Conservation (phyloP, 306 rosid genomes). For the Cajanus cajan region DNA sequence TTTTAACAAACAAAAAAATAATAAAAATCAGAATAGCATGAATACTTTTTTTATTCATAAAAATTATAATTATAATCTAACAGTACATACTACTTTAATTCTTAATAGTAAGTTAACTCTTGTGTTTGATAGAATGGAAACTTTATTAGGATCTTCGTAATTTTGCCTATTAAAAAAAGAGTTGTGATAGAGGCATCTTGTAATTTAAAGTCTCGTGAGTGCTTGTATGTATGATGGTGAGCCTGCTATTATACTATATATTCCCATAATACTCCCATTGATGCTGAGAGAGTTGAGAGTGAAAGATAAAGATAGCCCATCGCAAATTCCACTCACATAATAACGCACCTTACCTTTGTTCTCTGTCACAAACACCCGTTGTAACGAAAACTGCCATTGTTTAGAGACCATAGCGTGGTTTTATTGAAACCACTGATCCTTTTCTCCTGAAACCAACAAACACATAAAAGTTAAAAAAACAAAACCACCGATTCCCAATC, state of each 20-base stretch:
- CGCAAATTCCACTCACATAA: conserved; percentile 21
- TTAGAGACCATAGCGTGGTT: conserved; percentile 14
- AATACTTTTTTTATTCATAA: no score
- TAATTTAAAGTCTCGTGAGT: conserved; percentile 9
- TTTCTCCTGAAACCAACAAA: conserved; percentile 36
- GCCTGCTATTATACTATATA: neutral
- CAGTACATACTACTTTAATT: no score
- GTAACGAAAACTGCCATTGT: conserved; percentile 10
- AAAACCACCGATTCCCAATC: conserved; percentile 44
- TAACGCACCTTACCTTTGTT: conserved; percentile 7
- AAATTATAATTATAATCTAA: no score
- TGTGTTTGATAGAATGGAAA: no score
- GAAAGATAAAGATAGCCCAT: conserved; percentile 35
- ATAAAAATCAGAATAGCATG: no score
- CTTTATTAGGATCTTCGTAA: no score
- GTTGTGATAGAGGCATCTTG: neutral
- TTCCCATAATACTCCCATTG: neutral
- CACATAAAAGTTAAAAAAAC: neutral
- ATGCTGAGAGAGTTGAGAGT: conserved; percentile 18
- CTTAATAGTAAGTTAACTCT: no score
- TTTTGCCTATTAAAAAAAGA: no score
- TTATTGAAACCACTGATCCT: conserved; percentile 44
- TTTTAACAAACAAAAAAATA: no score
- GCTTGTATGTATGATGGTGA: neutral
- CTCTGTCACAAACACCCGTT: neutral